These are phyloP conservation scores for Malassezia sympodialis DNA, from an alignment of 1,284 basidiomycete genomes.

Conservation along the genomic window DNA sequence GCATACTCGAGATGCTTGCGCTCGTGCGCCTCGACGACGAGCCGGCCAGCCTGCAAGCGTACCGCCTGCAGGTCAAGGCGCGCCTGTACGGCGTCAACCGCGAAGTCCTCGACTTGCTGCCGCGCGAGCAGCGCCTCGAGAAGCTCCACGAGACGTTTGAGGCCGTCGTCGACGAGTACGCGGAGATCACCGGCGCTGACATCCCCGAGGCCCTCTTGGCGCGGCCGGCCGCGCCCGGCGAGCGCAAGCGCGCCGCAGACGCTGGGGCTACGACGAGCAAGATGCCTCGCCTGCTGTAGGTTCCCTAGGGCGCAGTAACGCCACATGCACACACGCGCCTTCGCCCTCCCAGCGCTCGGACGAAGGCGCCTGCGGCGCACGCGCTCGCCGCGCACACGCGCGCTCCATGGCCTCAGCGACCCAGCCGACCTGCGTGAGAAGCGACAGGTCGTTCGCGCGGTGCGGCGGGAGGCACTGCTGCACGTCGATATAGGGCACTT, in stretches of 20 bases:
- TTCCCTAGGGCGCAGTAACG: background rate
- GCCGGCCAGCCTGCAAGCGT: constrained; percentile 56
- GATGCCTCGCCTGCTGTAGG: constrained; percentile 1
- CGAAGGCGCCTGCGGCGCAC: background rate
- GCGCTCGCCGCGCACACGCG: background rate
- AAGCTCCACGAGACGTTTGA: constrained; percentile 91
- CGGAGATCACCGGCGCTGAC: constrained; percentile 58
- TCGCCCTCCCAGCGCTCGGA: constrained; percentile 12
- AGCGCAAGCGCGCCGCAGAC: background rate
- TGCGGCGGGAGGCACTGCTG: constrained; percentile 62
- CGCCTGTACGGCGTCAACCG: constrained; percentile 85
- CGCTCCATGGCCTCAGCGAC: constrained; percentile 63
- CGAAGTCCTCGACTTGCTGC: constrained; percentile 76
- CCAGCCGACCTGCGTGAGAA: constrained; percentile 77
- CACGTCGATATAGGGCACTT: constrained; percentile 73
- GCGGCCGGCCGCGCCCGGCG: background rate
- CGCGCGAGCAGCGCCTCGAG: constrained; percentile 70
- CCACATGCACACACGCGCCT: constrained; percentile 13
- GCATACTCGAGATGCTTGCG: constrained; percentile 82
- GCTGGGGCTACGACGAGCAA: background rate
- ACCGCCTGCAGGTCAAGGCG: constrained; percentile 63
- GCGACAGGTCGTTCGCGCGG: constrained; percentile 70
- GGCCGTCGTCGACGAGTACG: constrained; percentile 74
- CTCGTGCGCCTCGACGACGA: constrained; percentile 64
- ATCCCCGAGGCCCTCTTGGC: constrained; percentile 29